Base-by-base conservation (phyloP, 2,329 filamentous ascomycete genomes). In the Ramularia endophylla region DNA sequence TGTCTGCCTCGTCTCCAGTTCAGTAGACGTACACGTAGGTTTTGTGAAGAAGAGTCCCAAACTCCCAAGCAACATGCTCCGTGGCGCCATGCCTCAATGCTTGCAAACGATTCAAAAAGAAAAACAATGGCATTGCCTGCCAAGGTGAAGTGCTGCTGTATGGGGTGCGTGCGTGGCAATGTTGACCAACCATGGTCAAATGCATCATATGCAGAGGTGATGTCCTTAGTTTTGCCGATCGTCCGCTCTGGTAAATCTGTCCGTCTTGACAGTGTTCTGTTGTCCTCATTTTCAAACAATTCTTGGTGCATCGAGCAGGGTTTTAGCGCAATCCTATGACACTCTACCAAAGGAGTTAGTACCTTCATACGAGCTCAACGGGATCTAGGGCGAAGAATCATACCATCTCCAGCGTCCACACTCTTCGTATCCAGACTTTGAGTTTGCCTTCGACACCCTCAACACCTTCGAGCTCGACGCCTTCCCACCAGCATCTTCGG, bases 401-500 rank as follows among this genome's bases (percentile, higher is more conserved):
- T 65, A 81, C 79, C 79, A 98, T 98, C 73, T 98, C 92, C 44
- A 98, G 75, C 45, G 92, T 98, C 92, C 92, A 98, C 45, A 98
- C 92, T 57, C 92, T 79, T 60, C 92, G 77, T 63, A 98, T 97
- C 92, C 92, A 98, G 44, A 98, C 88, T 69, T 98, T 98, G 54
- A 98, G 74, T 63, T 83, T 87, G 38, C 89, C 90, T 38, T 94
- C 80, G 6, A 97, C 84, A 11, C 92, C 92, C 37, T 94, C 87
- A 9, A 98, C 85, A 51, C 86, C 75, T 13, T 92, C 80, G 32
- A 98, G 73, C 64, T 97, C 89, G 27, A 98, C 85, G 17, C 92
- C 92, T 65, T 98, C 92, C 92, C 92, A 98, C 92, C 92, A 98
- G 72, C 92, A 98, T 63, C 92, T 78, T 47, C 92, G 75, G 11